Conservation (phyloP, 768 basidiomycete species). For the Cantharellus anzutake region DNA sequence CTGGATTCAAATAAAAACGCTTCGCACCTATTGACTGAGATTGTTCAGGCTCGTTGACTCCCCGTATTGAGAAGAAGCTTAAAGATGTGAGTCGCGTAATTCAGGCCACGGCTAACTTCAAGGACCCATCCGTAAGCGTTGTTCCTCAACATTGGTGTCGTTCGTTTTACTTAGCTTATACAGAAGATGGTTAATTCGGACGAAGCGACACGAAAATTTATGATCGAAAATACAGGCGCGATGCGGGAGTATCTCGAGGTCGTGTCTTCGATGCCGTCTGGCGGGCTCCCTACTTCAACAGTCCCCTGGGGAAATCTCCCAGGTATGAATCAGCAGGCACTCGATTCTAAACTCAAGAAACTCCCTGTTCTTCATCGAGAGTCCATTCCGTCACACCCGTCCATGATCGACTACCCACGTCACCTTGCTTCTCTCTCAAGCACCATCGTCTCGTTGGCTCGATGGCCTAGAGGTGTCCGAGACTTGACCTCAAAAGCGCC, state of each 20-base stretch:
- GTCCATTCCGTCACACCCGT: constrained; percentile 50
- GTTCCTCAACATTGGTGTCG: not conserved
- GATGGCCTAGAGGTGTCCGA: constrained; percentile 9
- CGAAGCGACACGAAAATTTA: constrained; percentile 62
- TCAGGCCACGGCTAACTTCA: constrained; percentile 75
- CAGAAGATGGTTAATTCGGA: constrained; percentile 35
- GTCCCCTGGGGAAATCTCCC: not conserved
- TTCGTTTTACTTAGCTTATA: not conserved
- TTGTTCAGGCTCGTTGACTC: constrained; percentile 23
- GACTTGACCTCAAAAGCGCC: not conserved
- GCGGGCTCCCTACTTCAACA: not conserved
- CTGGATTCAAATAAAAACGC: not conserved
- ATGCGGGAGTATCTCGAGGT: constrained; percentile 53
- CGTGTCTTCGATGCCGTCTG: constrained; percentile 6
- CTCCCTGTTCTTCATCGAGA: constrained; percentile 47
- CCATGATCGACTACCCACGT: constrained; percentile 58
- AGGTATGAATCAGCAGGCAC: not conserved
- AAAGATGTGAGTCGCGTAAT: constrained; percentile 79
- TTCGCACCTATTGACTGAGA: constrained; percentile 22
- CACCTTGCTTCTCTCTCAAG: constrained; percentile 62
- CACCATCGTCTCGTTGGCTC: constrained; percentile 45
- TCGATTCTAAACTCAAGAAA: constrained; percentile 11
- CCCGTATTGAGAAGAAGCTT: constrained; percentile 55
- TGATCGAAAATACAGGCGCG: constrained; percentile 41
- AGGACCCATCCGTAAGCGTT: constrained; percentile 29